Base-by-base conservation (phyloP, 2,329 filamentous ascomycete genomes). In the Neoscytalidium dimidiatum region DNA sequence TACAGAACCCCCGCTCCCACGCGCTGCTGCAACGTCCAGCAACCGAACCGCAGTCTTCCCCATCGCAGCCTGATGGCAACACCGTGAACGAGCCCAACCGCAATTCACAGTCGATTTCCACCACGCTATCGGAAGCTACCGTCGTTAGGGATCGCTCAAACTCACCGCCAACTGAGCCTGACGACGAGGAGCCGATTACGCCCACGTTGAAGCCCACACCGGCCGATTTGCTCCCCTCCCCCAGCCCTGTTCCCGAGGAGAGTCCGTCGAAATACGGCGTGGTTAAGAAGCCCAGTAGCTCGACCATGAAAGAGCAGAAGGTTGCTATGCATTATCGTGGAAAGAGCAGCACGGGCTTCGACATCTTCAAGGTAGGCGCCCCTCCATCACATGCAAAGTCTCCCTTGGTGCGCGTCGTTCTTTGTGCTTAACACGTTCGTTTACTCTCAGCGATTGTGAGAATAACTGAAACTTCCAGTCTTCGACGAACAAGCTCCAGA, bases 341-440 rank as follows among this genome's bases (percentile, higher is more conserved):
- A 21, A 77, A 77, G 66, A 78, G 76, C 65, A 76, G 71, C 64
- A 76, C 75, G 14, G 73, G 74, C 33, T 76, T 78, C 64, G 73
- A 75, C 60, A 69, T 76, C 33, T 68, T 77, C 67, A 75, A 76
- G 70, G 74, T 77, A 73, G 67, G 71, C 58, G 29, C 62, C 35
- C 64, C 56, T 9, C 21, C 5, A 3, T 28, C 51, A 41, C 41
- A 21, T 28, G 31, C 26, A 11, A n/a, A 46, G 23, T 7, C 1
- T 48, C 28, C 33, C 19, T 60, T 60, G n/a, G n/a, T 31, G 53
- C 53, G 53, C 53, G 53, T 58, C 33, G 53, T 58, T 58, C 53
- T 46, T 29, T 33, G 19, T 60, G 56, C 56, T 60, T 60, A 60
- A 60, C 41, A 33, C 23, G 38, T 60, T 46, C 13, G 41, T 46